Base-by-base conservation (phyloP, 202 grass and related monocot species). In the Setaria italica region DNA sequence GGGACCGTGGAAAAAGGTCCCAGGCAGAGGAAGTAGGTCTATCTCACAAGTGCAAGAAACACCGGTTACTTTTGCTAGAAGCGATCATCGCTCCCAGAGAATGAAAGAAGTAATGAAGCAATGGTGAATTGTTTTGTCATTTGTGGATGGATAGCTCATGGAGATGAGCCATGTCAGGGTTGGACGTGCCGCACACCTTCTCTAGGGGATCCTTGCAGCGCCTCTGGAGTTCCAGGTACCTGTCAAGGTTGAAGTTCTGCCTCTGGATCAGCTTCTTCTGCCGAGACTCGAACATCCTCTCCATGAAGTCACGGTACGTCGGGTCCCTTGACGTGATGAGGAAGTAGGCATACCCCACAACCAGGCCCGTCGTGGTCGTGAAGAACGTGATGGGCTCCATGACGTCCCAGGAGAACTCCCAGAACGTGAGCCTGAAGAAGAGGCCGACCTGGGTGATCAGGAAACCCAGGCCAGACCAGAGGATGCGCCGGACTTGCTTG, bases 361-460 rank as follows among this genome's bases (percentile, higher is more conserved):
- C 82, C 47, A 99, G 87, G 45, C 94, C 92, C 16, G 87, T 89
- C 1, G 94, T 91, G 10, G 97, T 97, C 15, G 87, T 81, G 85
- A 99, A 99, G 91, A 97, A 99, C 3, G 97, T 90, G 62, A 99
- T 96, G 3, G 97, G 97, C 74, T 99, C 97, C 97, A 99, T 99
- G 57, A 99, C 97, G 9, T 99, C 97, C 97, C 97, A 99, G 0
- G 97, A 99, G 90, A 96, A 94, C 58, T 99, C 97, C 97, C 97
- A 99, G 90, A 99, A 99, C 17, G 97, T 99, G 50, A 99, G 92
- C 80, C 97, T 89, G 62, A 99, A 96, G 84, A 96, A 96, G 71
- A 99, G 86, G 37, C 97, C 91, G 2, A 96, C 84, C 62, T 99
- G 97, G 9, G 88, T 87, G 76, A 99, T 88, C 33, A 96, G 64